phyloP scores from a whole-genome alignment of 139 green algal genomes.

The Chlorella sp. region DNA sequence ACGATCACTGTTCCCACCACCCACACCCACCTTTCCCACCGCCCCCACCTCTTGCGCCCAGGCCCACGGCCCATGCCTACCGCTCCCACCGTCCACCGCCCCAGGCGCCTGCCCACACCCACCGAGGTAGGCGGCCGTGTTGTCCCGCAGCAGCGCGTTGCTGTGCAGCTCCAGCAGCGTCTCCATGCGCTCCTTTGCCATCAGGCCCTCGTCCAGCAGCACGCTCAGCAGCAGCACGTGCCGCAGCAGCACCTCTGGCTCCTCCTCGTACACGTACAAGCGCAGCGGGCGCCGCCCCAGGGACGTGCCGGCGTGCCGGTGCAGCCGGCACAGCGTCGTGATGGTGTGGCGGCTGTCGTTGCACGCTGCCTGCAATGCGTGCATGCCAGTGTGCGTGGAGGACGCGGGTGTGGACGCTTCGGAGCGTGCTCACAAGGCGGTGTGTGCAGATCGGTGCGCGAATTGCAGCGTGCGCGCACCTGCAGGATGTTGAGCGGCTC shows the following conservation, averaged over 20 bases:
- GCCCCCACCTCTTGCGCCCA: too few relatives aligned
- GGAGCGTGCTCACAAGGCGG: not conserved
- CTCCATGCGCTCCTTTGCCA: constrained; percentile 30
- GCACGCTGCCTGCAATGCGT: constrained; percentile 1
- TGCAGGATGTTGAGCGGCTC: constrained; percentile 6
- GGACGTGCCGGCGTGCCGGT: constrained; percentile 8
- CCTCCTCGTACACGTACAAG: constrained; percentile 61
- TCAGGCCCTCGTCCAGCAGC: constrained; percentile 44
- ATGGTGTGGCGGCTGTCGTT: constrained; percentile 57
- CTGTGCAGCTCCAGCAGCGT: constrained; percentile 64
- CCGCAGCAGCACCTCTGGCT: constrained; percentile 51
- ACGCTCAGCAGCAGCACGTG: constrained; percentile 59
- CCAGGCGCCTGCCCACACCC: too few relatives aligned
- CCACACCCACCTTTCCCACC: too few relatives aligned
- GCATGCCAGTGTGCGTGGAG: not conserved
- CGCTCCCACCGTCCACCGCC: too few relatives aligned
- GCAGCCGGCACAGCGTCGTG: constrained; percentile 24
- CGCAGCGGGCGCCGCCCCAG: constrained; percentile 13
- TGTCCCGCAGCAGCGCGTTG: constrained; percentile 48
- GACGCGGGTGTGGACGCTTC: not conserved
- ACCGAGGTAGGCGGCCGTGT: constrained; percentile 48
- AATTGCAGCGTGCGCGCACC: too few relatives aligned
- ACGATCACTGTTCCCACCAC: too few relatives aligned
- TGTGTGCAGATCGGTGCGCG: not conserved
- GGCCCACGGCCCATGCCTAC: too few relatives aligned